phyloP scores from a whole-genome alignment of 1,284 basidiomycete genomes.

The Earliella scabrosa region DNA sequence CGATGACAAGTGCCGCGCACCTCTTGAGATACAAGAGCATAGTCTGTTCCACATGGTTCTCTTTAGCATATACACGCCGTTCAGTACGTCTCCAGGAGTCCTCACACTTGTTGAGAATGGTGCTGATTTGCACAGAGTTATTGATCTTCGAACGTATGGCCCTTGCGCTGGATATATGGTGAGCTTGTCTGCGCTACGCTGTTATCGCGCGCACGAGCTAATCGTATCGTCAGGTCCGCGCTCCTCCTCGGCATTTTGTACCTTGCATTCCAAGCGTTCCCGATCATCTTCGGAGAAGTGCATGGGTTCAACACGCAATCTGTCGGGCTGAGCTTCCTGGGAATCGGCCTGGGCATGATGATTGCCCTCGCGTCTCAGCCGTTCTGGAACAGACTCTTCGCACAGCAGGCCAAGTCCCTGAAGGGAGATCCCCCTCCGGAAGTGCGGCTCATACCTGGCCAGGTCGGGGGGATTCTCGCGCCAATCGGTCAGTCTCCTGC shows the following conservation, averaged over 20 bases:
- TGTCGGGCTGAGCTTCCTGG: constrained; percentile 72
- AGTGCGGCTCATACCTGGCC: constrained; percentile 65
- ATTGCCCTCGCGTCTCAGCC: constrained; percentile 59
- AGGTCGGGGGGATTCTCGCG: constrained; percentile 70
- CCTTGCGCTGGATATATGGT: constrained; percentile 64
- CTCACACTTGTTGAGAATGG: neutral
- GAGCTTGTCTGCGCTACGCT: constrained; percentile 20
- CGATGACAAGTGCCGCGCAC: constrained; percentile 58
- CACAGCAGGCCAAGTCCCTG: constrained; percentile 34
- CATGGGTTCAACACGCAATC: constrained; percentile 66
- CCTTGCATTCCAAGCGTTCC: constrained; percentile 74
- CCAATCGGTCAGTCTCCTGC: constrained; percentile 45
- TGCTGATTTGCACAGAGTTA: constrained; percentile 51
- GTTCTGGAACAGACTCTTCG: constrained; percentile 58
- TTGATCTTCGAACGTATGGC: constrained; percentile 77
- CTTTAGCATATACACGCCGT: constrained; percentile 58
- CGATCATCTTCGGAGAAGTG: constrained; percentile 65
- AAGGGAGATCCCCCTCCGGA: constrained; percentile 70
- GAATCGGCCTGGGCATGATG: constrained; percentile 73
- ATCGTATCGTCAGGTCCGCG: constrained; percentile 45
- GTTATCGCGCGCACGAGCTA: constrained; percentile 35
- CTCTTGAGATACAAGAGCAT: constrained; percentile 52
- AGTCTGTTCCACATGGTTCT: constrained; percentile 44
- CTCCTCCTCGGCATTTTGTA: constrained; percentile 75
- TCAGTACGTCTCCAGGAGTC: constrained; percentile 57